phyloP scores from a whole-genome alignment of 2,329 filamentous ascomycete species.

The Teratosphaeria nubilosa region DNA sequence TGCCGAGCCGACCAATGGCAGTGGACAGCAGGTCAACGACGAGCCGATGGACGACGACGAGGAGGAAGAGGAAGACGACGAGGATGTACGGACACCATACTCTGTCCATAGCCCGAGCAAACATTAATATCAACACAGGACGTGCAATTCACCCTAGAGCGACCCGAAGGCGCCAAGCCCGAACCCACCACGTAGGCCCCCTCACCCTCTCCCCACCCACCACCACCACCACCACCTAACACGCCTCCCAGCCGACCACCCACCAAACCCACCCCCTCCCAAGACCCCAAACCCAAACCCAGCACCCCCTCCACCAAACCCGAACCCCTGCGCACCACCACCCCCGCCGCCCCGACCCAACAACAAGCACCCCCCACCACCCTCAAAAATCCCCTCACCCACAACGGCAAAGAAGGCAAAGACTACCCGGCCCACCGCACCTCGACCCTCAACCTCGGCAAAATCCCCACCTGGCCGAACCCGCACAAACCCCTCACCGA shows the following conservation, averaged over 20 bases:
- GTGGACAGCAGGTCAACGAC: conserved; percentile 21
- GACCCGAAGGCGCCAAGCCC: conserved; percentile 27
- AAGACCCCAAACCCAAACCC: conserved; percentile 9
- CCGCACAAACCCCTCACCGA: conserved; percentile 65
- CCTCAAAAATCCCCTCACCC: no score
- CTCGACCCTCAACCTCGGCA: conserved; percentile 77
- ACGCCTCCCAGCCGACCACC: not conserved
- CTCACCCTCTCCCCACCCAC: not conserved
- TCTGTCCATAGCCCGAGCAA: not conserved
- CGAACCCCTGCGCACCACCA: conserved; percentile 8
- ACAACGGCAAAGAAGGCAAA: conserved; percentile 43
- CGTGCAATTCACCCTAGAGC: conserved; percentile 44
- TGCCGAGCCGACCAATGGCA: conserved; percentile 11
- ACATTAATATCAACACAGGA: conserved; percentile 27
- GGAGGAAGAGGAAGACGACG: conserved; percentile 37
- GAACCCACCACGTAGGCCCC: conserved; percentile 7
- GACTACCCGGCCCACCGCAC: conserved; percentile 58
- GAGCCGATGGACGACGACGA: conserved; percentile 38
- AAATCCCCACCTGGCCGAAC: conserved; percentile 61
- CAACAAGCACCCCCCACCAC: conserved; percentile 10
- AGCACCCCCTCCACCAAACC: conserved; percentile 10
- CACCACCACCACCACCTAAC: not conserved
- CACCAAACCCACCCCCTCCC: not conserved
- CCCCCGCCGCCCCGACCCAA: conserved; percentile 7
- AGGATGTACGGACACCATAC: conserved; percentile 22